phyloP scores from a whole-genome alignment of 1,284 basidiomycete genomes.

The Boletus sp. region DNA sequence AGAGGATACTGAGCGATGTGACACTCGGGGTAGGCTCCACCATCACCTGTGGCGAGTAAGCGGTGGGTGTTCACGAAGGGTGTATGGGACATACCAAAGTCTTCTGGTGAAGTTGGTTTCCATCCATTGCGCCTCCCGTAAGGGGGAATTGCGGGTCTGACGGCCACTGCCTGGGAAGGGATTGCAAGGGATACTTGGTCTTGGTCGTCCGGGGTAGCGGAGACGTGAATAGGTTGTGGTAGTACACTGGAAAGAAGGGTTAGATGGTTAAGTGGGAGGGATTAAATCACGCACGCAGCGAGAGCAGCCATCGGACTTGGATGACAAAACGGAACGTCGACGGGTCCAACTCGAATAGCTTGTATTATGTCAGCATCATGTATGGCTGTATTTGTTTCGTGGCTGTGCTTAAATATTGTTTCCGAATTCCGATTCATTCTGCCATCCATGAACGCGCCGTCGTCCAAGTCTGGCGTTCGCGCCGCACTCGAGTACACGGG shows the following conservation, averaged over 20 bases:
- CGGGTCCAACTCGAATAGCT: background rate
- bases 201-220: constrained; percentile 56
- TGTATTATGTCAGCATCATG: constrained; percentile 19
- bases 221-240: constrained; percentile 62
- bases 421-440: constrained; percentile 25
- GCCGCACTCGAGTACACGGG: constrained; percentile 62
- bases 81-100: constrained; percentile 66
- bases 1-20: constrained; percentile 97
- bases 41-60: constrained; percentile 59
- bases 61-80: background rate
- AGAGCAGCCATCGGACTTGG: constrained; percentile 47
- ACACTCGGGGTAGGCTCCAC: constrained; percentile 96
- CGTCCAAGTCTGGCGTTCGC: constrained; percentile 45
- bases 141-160: constrained; percentile 62
- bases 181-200: constrained; percentile 42
- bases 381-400: constrained; percentile 26
- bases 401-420: constrained; percentile 24
- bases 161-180: constrained; percentile 48
- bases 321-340: constrained; percentile 6
- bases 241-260: constrained; percentile 46
- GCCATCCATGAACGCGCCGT: constrained; percentile 11
- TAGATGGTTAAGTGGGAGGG: background rate
- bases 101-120: constrained; percentile 80
- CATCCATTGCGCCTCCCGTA: constrained; percentile 87
- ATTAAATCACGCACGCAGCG: constrained; percentile 50